Percentiles rank a stretch among this genome's conserved stretches.
Conservation (phyloP, 1,284 basidiomycete genomes). For the Rhodotorula sp. region DNA sequence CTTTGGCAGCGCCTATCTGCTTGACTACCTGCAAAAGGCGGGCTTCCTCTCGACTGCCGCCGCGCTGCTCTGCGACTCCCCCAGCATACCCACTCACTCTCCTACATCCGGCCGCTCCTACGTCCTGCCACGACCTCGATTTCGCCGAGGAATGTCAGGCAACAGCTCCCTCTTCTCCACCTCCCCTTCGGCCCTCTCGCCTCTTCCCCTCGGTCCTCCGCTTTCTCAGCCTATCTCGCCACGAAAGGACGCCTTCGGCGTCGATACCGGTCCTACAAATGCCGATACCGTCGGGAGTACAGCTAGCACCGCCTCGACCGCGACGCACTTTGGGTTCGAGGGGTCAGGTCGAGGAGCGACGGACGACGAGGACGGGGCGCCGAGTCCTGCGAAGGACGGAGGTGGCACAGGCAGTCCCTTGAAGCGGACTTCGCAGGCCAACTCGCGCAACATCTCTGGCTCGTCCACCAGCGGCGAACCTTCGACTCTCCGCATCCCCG, state of each 20-base stretch:
- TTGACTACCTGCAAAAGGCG: slow-evolving; percentile 41
- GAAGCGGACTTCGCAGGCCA: neutral
- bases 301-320: neutral
- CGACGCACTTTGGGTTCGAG: slow-evolving; percentile 3
- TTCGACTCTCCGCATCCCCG: neutral
- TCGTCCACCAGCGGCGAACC: neutral
- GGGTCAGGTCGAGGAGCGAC: neutral
- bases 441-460: neutral
- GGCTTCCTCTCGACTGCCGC: slow-evolving; percentile 36
- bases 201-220: neutral
- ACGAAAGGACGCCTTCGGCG: neutral
- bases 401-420: neutral
- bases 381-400: neutral
- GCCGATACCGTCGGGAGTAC: neutral
- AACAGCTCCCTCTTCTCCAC: neutral
- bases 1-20: slow-evolving; percentile 36
- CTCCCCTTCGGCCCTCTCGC: slow-evolving; percentile 3
- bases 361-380: neutral
- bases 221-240: neutral
- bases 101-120: slow-evolving; percentile 4
- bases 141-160: neutral
- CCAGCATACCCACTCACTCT: slow-evolving; percentile 21
- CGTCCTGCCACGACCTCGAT: neutral
- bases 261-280: neutral
- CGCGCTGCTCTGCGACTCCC: slow-evolving; percentile 38